Percentiles rank a stretch among this genome's conserved stretches.
Conservation (phyloP, 2,329 filamentous ascomycete species). For the Pyrenophora tritici-repentis region DNA sequence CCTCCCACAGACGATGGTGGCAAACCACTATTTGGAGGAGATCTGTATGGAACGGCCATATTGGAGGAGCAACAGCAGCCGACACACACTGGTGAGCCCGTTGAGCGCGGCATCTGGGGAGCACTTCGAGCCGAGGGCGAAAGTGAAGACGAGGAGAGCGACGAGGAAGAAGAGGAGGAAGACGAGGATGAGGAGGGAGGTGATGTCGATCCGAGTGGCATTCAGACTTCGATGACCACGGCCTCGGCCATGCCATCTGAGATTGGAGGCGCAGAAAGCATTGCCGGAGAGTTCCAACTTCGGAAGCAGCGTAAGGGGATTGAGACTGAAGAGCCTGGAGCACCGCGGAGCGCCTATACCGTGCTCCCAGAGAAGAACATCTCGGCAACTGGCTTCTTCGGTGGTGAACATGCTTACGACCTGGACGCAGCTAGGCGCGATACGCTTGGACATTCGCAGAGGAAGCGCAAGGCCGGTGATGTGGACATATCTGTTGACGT, state of each 20-base stretch:
- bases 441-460: conserved; percentile 80
- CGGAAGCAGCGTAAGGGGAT: conserved; percentile 80
- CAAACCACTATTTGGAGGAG: conserved; percentile 86
- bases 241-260: conserved; percentile 82
- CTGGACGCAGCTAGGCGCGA: conserved; percentile 62
- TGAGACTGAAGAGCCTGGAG: conserved; percentile 79
- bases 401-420: conserved; percentile 92
- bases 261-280: conserved; percentile 73
- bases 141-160: conserved; percentile 68
- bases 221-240: conserved; percentile 74
- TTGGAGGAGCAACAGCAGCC: conserved; percentile 64
- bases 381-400: conserved; percentile 90
- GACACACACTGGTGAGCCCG: conserved; percentile 66
- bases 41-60: conserved; percentile 83
- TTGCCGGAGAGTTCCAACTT: conserved; percentile 86
- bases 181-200: conserved; percentile 74
- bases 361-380: conserved; percentile 88
- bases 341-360: conserved; percentile 79
- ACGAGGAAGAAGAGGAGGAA: conserved; percentile 61
- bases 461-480: conserved; percentile 90
- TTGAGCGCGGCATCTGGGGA: conserved; percentile 90
- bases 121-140: conserved; percentile 82
- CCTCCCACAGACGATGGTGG: conserved; percentile 94
- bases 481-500: conserved; percentile 91
- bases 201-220: conserved; percentile 58